phyloP scores from a whole-genome alignment of 495 filamentous ascomycete species.

The Penicillium psychrofluorescens region DNA sequence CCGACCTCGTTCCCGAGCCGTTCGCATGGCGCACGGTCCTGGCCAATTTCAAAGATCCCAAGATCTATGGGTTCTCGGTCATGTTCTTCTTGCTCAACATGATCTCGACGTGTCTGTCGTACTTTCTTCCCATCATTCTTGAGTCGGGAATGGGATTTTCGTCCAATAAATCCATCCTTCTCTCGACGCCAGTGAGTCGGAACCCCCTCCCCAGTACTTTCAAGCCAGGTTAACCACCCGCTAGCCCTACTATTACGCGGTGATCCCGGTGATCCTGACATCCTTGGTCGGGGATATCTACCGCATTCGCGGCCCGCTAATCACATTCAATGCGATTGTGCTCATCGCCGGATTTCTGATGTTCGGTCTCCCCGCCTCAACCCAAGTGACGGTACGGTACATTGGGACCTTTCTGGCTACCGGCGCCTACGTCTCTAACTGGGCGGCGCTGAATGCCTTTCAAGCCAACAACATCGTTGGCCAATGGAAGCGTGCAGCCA shows the following conservation, averaged over 20 bases:
- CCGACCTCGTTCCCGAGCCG: conserved; percentile 53
- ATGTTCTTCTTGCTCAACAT: conserved; percentile 72
- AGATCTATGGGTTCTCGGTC: conserved; percentile 65
- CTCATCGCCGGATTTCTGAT: conserved; percentile 68
- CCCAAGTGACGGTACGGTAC: conserved; percentile 62
- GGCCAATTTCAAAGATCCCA: conserved; percentile 55
- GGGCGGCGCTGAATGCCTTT: conserved; percentile 70
- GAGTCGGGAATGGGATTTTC: conserved; percentile 66
- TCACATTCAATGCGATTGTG: conserved; percentile 65
- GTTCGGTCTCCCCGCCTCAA: conserved; percentile 54
- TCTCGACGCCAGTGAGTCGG: conserved; percentile 53
- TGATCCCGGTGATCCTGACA: conserved; percentile 62
- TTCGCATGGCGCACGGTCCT: conserved; percentile 56
- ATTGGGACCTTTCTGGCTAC: conserved; percentile 69
- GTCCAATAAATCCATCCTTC: conserved; percentile 56
- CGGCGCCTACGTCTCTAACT: conserved; percentile 72
- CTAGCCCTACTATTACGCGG: conserved; percentile 66
- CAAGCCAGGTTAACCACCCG: neutral
- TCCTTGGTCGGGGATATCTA: conserved; percentile 62
- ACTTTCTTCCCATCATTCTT: conserved; percentile 68
- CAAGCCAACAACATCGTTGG: conserved; percentile 64
- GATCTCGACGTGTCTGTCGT: conserved; percentile 59
- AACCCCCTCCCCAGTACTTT: no score
- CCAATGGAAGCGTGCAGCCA: conserved; percentile 73
- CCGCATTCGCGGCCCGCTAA: conserved; percentile 58